Conservation (phyloP, 441 rosid species). For the Adansonia grandidieri region DNA sequence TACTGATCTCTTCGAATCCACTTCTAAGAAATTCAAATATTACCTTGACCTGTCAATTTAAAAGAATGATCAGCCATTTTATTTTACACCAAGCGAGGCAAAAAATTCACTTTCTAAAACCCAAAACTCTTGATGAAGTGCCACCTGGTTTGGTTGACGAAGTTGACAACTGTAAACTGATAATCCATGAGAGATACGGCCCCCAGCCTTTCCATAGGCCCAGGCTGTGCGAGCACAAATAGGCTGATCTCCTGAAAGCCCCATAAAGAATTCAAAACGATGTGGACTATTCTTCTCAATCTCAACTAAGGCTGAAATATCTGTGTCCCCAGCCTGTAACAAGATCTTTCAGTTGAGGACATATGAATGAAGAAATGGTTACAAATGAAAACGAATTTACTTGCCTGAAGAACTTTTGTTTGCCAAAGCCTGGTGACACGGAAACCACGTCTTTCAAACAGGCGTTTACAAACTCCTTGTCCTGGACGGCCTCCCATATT, state of each 20-base stretch:
- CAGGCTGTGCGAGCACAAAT: constrained; percentile 99
- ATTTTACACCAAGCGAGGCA: constrained; percentile 13
- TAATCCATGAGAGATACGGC: constrained; percentile 93
- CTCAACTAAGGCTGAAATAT: constrained; percentile 93
- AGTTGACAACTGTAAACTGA: constrained; percentile 97
- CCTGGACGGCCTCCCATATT: constrained; percentile 99
- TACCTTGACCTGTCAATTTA: constrained; percentile 73
- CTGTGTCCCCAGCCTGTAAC: constrained; percentile 93
- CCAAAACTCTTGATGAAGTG: constrained; percentile 26
- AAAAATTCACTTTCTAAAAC: constrained; percentile 9
- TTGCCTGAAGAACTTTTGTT: constrained; percentile 90
- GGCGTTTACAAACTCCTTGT: constrained; percentile 88
- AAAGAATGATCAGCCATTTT: constrained; percentile 26
- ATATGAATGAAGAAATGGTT: constrained; percentile 30
- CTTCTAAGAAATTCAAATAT: constrained; percentile 87
- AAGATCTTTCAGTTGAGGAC: constrained; percentile 37
- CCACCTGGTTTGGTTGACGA: constrained; percentile 85
- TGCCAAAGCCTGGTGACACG: constrained; percentile 87
- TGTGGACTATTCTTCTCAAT: constrained; percentile 98
- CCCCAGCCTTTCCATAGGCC: constrained; percentile 96
- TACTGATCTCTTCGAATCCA: constrained; percentile 85
- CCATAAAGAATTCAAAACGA: constrained; percentile 98
- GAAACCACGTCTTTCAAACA: constrained; percentile 95
- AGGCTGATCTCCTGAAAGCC: constrained; percentile 89
- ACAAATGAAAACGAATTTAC: constrained; percentile 27